Evolutionary conservation across 495 filamentous ascomycete species (phyloP), one percentile per base, ranked within the genome.

Genomic region (Jackrogersella minutella): DNA sequence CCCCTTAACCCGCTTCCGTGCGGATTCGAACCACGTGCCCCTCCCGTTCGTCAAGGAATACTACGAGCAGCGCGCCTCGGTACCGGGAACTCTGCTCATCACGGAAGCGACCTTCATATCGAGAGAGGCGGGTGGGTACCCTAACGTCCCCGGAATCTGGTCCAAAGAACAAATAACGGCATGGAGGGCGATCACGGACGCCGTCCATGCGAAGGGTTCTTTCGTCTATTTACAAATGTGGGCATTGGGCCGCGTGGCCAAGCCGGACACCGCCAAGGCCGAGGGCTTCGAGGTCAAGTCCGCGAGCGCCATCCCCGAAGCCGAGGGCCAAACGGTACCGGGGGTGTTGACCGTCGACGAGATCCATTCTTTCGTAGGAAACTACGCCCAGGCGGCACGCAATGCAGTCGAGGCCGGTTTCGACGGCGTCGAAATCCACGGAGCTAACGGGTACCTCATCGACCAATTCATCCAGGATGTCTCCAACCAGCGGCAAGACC

Each of bases 361-460:
- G 37, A 89, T 91, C 57, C 63, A 78, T 37, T 54, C 70, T 0
- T 79, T 70, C 9, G 78, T 88, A 13, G 67, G 69, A 0, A 82
- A 83, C 62, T 89, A 83, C 50, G 85, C 78, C 5, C 74, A 81
- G 19, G 87, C 86, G 3, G 81, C 88, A 5, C 74, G 79, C 46
- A 86, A 85, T 40, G 86, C 87, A 1, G 76, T 90, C 19, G 78
- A 77, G 1, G 88, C 87, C 0, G 90, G 90, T 9, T 92, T 91
- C 57, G 90, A 91, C 66, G 90, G 89, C 19, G 89, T 93, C 10
- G 90, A 92, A 73, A 80, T 91, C 56, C 88, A 91, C 70, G 85
- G 78, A 14, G 88, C 88, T 0, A 91, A 93, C 64, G 90, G 90
- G 3, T 92, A 90, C 67, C 74, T 93, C 44, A 74, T 90, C 52